A percentile compares a stretch with the other conserved stretches of the same genome.
Evolutionary conservation across 345 rosid genomes (phyloP).

Genomic region (Salix arbutifolia): DNA sequence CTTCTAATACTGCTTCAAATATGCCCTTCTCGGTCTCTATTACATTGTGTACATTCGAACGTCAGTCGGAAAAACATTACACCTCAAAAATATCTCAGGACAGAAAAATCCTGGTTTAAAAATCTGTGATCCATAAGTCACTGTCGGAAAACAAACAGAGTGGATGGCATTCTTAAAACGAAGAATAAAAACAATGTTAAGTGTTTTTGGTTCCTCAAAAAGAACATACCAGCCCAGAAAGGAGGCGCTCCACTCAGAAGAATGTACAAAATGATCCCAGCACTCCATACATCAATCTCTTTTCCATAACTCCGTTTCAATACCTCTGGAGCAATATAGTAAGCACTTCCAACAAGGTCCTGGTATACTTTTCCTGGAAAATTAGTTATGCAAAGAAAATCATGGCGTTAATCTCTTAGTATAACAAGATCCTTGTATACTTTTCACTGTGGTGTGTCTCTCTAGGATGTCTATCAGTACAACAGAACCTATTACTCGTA

Average conservation of each 20-base stretch:
- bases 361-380: slow-evolving; percentile 13
- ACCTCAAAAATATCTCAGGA: neutral
- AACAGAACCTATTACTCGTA: neutral
- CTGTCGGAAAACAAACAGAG: neutral
- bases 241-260: slow-evolving; percentile 32
- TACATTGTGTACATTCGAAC: neutral
- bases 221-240: slow-evolving; percentile 23
- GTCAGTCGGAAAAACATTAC: neutral
- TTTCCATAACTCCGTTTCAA: slow-evolving; percentile 23
- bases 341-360: slow-evolving; percentile 34
- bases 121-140: neutral
- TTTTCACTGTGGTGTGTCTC: neutral
- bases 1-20: slow-evolving; percentile 18
- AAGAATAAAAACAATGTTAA: too few species aligned
- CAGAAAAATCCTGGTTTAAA: neutral
- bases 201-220: neutral
- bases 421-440: neutral
- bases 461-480: neutral
- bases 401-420: neutral
- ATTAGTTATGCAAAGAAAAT: neutral
- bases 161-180: neutral
- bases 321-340: slow-evolving; percentile 34
- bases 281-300: slow-evolving; percentile 36
- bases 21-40: slow-evolving; percentile 28
- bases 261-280: slow-evolving; percentile 29